Percentiles rank a stretch among this genome's conserved stretches.
These are phyloP conservation scores for Rhododendron simsii DNA, from an alignment of 148 eudicot species.

Conservation along the genomic window DNA sequence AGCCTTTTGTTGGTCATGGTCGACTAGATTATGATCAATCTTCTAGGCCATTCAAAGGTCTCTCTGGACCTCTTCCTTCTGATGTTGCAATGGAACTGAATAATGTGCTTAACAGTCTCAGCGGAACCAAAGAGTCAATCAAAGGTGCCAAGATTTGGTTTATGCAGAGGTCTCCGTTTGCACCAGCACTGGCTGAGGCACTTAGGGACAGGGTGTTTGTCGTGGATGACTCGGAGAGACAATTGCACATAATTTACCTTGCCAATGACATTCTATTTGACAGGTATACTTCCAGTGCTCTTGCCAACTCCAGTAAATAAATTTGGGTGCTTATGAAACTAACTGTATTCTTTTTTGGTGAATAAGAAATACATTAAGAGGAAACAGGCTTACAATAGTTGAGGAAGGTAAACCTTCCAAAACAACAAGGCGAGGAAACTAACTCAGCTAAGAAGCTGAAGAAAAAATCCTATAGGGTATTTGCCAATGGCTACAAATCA, in stretches of 20 bases:
- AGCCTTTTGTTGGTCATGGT: conserved; percentile 59
- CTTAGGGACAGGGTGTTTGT: conserved; percentile 71
- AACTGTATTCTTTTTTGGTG: not conserved
- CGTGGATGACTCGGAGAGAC: conserved; percentile 86
- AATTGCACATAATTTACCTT: conserved; percentile 82
- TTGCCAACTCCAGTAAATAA: not conserved
- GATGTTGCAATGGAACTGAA: conserved; percentile 91
- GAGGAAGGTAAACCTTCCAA: not conserved
- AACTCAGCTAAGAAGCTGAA: not conserved
- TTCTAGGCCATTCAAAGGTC: conserved; percentile 62
- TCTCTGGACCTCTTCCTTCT: conserved; percentile 82
- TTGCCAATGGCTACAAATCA: not conserved
- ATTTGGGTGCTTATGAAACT: not conserved
- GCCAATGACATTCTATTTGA: conserved; percentile 97
- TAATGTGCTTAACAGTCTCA: conserved; percentile 71
- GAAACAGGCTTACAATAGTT: not conserved
- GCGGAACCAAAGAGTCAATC: conserved; percentile 94
- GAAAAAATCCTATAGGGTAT: not conserved
- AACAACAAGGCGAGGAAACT: not conserved
- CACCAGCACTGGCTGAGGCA: conserved; percentile 82
- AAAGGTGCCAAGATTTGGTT: conserved; percentile 97
- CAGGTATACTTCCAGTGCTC: conserved; percentile 42
- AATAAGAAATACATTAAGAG: not conserved
- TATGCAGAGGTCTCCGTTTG: conserved; percentile 95
- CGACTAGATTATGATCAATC: conserved; percentile 69